Base-by-base conservation (phyloP, 106 monocot species). In the Alisma plantagoaquatica region DNA sequence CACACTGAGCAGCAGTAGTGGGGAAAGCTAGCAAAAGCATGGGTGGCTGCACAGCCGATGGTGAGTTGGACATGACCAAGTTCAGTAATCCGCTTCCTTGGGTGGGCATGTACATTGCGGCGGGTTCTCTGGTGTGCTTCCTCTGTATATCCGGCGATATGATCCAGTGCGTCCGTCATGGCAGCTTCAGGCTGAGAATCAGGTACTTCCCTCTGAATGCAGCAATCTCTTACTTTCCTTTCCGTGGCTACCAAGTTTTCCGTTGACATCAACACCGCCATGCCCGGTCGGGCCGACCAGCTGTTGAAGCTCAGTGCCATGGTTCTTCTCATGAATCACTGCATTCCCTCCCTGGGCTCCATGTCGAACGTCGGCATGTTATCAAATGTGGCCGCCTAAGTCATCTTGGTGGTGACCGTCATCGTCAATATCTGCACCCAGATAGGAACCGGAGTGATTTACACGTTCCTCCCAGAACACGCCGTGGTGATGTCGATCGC, bases 401-500 rank as follows among this genome's bases (percentile, higher is more conserved):
- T 3, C 4, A 51, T 51, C 7, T 1, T 51, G 10, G 51, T 51
- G 16, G 51, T 51, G 15, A 51, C 1, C 1, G 27, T 20, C 51
- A 1, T 51, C 51, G 51, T 26, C 51, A 51, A 51, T 28, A 26
- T 25, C 51, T 51, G 51, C 1, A 51, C 29, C 51, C 23, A 51
- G 51, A 51, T 51, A 1, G 27, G 51, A 24, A 51, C 51, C 23
- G 51, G 51, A 1, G 51, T 51, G 25, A 51, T 51, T 28, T 51
- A 51, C 3, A 28, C 5, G 5, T 51, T 51, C 51, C 25, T 51
- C 14, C 27, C 23, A 1, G 51, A 51, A n/a, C 23, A 28, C 51
- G 51, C 23, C 51, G 27, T 51, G 27, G 25, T 51, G 27, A 26
- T 51, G 10, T 3, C 29, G 20, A 24, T 51, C 51, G 14, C 29